Base-by-base conservation (phyloP, 805 yeast species). In the Metschnikowia noctiluminum region DNA sequence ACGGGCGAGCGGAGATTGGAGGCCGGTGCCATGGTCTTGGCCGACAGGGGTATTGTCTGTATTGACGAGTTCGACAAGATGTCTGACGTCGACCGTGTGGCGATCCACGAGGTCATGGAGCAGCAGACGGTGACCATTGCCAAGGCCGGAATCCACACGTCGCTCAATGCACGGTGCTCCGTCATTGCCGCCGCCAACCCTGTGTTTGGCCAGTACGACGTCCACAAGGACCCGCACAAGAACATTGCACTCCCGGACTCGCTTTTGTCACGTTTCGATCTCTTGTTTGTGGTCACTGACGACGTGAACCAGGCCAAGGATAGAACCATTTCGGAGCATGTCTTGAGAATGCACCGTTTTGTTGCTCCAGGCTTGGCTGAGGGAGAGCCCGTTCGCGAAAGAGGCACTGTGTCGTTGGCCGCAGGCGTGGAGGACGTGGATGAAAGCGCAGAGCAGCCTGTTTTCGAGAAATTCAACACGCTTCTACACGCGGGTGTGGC, bases 31-130 rank as follows among this genome's bases (percentile, higher is more conserved):
- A 92, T 94, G 97, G 99, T 94, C 35, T 75, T 94, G 54, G 99
- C 98, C 11, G 99, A 94, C 69, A 77, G 97, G 56, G 99, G 99
- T 55, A 79, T 94, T 49, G 97, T 94, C 38, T 94, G 99, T 79
- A 95, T 94, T 61, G 99, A 94, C 76, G 99, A 94, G 75, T 94
- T 94, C 63, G 99, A 92, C 72, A 94, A 94, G 70, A 94, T 94
- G 99, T 85, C 88, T 53, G 99, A 94, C 66, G 81, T 84, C 28
- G 99, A 94, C 72, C 80, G 99, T 64, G 98, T 94, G 45, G 98
- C 98, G 1, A 94, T 94, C 62, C 99, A 94, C 70, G 99, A 94
- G 78, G 99, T 94, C 43, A 94, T 94, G 99, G 99, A 94, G 73
- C 99, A 94, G 71, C 99, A 94, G 68, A 94, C 99, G 0, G 97